A percentile compares a stretch with the other conserved stretches of the same genome.
Conservation (phyloP, 495 filamentous ascomycete genomes). For the Talaromyces stipitatus region DNA sequence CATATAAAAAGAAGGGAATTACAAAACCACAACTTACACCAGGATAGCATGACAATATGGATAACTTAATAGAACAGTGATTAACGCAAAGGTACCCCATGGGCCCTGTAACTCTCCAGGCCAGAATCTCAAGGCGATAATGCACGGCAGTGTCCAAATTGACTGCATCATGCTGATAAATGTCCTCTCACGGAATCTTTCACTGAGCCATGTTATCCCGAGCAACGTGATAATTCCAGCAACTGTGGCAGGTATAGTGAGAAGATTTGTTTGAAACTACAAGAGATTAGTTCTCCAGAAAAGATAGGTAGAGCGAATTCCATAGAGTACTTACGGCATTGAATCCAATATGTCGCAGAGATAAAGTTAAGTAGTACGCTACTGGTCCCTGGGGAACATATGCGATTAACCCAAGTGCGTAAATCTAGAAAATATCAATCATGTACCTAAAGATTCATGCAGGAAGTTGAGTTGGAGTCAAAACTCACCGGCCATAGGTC, state of each 20-base stretch:
- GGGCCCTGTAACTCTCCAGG: constrained; percentile 19
- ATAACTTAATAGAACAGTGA: constrained; percentile 11
- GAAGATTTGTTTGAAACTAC: constrained; percentile 48
- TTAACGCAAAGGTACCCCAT: constrained; percentile 9
- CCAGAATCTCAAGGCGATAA: constrained; percentile 40
- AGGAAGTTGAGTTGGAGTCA: too few species aligned
- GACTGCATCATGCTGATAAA: constrained; percentile 36
- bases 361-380: constrained; percentile 45
- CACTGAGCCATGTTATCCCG: constrained; percentile 33
- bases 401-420: constrained; percentile 6
- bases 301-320: too few species aligned
- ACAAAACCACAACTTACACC: not conserved
- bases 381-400: constrained; percentile 4
- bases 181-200: constrained; percentile 35
- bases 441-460: not conserved
- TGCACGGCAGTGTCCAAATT: constrained; percentile 47
- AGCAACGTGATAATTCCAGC: constrained; percentile 50
- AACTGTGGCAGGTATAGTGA: constrained; percentile 50
- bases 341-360: constrained; percentile 45
- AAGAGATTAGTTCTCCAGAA: not conserved
- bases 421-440: not conserved
- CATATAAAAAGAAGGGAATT: not conserved
- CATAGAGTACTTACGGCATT: constrained; percentile 31
- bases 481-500: constrained; percentile 48
- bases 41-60: constrained; percentile 22